phyloP scores from a whole-genome alignment of 2,329 filamentous ascomycete genomes.

The Colletotrichum sp. region DNA sequence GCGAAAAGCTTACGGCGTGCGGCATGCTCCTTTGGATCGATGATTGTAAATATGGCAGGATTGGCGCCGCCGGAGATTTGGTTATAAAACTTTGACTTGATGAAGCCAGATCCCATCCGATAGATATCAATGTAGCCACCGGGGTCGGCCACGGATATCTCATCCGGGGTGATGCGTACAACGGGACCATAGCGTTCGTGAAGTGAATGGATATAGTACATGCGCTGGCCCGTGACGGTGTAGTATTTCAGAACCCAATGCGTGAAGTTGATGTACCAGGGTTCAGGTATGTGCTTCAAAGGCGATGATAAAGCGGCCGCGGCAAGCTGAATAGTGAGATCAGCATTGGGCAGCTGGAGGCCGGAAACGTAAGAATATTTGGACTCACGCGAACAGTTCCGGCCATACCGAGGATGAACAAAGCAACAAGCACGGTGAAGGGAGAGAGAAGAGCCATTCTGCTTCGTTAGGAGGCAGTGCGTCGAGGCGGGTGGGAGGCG shows the following conservation, averaged over 20 bases:
- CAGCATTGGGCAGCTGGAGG: not conserved
- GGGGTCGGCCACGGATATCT: slow-evolving; percentile 3
- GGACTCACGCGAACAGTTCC: not conserved
- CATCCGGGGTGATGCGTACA: slow-evolving; percentile 3
- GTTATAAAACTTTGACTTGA: not conserved
- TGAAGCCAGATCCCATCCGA: slow-evolving; percentile 1
- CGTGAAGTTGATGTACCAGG: slow-evolving; percentile 5
- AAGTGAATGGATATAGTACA: not conserved
- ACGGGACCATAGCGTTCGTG: not conserved
- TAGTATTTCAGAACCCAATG: not conserved
- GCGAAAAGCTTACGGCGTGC: slow-evolving; percentile 43
- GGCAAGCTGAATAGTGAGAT: not conserved
- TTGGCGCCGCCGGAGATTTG: not conserved
- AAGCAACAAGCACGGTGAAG: not conserved
- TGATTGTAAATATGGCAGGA: not conserved
- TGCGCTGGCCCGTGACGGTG: not conserved
- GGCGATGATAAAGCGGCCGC: not conserved
- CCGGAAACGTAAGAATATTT: not conserved
- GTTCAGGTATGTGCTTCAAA: slow-evolving; percentile 5
- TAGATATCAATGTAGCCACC: slow-evolving; percentile 5
- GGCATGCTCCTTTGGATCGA: not conserved
- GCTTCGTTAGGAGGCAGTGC: not conserved
- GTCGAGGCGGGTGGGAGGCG: not conserved
- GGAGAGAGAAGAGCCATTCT: not conserved
- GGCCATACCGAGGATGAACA: not conserved